phyloP scores from a whole-genome alignment of 2,329 filamentous ascomycete species.

The Periconia digitata region DNA sequence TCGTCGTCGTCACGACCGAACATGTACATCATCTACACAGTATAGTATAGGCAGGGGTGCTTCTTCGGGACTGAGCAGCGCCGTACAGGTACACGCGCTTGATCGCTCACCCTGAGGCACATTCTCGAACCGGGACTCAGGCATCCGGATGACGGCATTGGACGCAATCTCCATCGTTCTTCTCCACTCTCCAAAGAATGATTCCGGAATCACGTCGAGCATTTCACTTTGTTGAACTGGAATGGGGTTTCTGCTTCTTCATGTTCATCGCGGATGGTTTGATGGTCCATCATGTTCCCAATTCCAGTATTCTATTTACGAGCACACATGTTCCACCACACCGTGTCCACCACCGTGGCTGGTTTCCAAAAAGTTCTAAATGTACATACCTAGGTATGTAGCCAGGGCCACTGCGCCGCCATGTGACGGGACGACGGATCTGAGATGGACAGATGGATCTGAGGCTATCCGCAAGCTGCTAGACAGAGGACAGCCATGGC shows the following conservation, averaged over 20 bases:
- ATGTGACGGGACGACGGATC: background rate
- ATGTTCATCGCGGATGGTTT: too few relatives aligned
- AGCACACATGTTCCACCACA: too few relatives aligned
- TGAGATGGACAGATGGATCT: background rate
- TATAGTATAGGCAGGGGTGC: background rate
- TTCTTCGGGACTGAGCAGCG: background rate
- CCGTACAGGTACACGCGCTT: background rate
- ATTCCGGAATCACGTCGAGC: background rate
- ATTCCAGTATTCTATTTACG: too few relatives aligned
- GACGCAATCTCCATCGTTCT: background rate
- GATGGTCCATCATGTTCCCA: too few relatives aligned
- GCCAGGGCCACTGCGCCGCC: background rate
- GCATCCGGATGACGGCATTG: conserved; percentile 27
- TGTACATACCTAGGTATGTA: too few relatives aligned
- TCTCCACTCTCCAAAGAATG: background rate
- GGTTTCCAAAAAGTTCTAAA: too few relatives aligned
- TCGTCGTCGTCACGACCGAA: background rate
- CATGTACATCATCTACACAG: conserved; percentile 11
- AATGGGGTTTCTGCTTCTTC: too few relatives aligned
- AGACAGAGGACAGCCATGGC: conserved; percentile 6
- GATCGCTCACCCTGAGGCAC: conserved; percentile 26
- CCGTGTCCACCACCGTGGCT: too few relatives aligned
- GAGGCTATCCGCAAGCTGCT: conserved; percentile 5
- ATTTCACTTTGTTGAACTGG: too few relatives aligned
- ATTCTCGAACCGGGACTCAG: conserved; percentile 32